These are phyloP conservation scores for Pestalotiopsis sp. DNA, from an alignment of 2,329 filamentous ascomycete species.

Conservation along the genomic window DNA sequence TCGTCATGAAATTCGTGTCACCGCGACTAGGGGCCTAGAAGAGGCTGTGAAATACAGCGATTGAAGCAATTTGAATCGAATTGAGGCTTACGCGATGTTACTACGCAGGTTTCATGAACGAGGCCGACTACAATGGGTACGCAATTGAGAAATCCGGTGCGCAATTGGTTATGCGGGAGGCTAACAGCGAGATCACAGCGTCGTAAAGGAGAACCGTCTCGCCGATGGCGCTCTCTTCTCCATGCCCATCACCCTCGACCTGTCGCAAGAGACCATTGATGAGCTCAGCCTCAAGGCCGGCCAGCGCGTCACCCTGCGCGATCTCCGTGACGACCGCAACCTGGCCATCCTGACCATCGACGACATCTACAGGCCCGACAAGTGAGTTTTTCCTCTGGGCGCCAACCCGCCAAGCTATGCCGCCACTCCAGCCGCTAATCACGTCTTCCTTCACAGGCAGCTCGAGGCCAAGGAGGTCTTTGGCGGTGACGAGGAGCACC, in stretches of 20 bases:
- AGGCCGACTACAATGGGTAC: slow-evolving; percentile 95
- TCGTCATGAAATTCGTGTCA: slow-evolving; percentile 7
- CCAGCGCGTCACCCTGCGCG: slow-evolving; percentile 82
- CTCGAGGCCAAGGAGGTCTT: slow-evolving; percentile 95
- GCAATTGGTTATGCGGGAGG: slow-evolving; percentile 14
- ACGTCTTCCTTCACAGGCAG: slow-evolving; percentile 52
- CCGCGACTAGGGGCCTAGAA: background rate
- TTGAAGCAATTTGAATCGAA: slow-evolving; percentile 1
- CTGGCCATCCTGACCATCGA: slow-evolving; percentile 94
- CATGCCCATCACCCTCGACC: slow-evolving; percentile 95
- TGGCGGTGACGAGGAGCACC: slow-evolving; percentile 87
- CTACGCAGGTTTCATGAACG: slow-evolving; percentile 84
- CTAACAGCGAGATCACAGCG: slow-evolving; percentile 55
- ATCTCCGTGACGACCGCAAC: slow-evolving; percentile 95
- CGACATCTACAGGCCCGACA: slow-evolving; percentile 94
- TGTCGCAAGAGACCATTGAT: slow-evolving; percentile 75
- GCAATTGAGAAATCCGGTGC: slow-evolving; percentile 3
- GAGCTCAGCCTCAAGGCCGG: slow-evolving; percentile 77
- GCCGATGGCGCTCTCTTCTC: slow-evolving; percentile 88
- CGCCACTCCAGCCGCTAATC: slow-evolving; percentile 55
- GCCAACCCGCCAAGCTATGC: slow-evolving; percentile 36
- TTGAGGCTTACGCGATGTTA: slow-evolving; percentile 28
- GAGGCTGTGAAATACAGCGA: background rate
- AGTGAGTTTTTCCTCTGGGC: slow-evolving; percentile 59
- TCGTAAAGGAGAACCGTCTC: slow-evolving; percentile 86